phyloP scores from a whole-genome alignment of 2,329 filamentous ascomycete genomes.

The Diplodia mutila region DNA sequence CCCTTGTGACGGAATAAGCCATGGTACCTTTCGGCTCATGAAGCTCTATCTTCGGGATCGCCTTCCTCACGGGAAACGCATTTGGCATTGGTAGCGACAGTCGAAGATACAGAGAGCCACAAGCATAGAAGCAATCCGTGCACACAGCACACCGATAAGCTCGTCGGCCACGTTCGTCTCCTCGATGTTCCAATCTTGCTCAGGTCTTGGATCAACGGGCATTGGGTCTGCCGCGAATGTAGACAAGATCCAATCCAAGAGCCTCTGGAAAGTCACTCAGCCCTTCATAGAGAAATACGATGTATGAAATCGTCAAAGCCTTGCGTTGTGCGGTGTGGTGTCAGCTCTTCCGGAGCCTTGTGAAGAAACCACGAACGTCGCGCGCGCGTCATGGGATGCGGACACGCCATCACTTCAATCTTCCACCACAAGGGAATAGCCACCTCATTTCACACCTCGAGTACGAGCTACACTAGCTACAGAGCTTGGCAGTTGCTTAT shows the following conservation, averaged over 20 bases:
- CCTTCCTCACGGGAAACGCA: neutral
- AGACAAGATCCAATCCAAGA: neutral
- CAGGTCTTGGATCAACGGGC: neutral
- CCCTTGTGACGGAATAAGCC: neutral
- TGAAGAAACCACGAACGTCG: neutral
- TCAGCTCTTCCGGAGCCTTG: neutral
- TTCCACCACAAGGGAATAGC: neutral
- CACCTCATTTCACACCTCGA: neutral
- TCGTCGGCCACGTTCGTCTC: neutral
- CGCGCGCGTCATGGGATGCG: neutral
- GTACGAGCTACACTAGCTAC: neutral
- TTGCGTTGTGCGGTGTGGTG: neutral
- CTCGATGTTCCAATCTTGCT: neutral
- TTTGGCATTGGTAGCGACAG: neutral
- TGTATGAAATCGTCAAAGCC: neutral
- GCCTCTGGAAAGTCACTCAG: neutral
- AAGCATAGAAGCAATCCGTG: neutral
- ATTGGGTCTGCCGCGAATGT: neutral
- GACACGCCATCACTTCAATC: neutral
- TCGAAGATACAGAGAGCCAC: neutral
- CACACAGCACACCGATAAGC: neutral
- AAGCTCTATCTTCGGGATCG: neutral
- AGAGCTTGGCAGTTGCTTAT: neutral
- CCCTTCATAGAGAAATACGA: neutral
- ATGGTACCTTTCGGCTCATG: neutral